These are phyloP conservation scores for Magnolia sinica DNA, from an alignment of 164 flowering plant species.

Conservation along the genomic window DNA sequence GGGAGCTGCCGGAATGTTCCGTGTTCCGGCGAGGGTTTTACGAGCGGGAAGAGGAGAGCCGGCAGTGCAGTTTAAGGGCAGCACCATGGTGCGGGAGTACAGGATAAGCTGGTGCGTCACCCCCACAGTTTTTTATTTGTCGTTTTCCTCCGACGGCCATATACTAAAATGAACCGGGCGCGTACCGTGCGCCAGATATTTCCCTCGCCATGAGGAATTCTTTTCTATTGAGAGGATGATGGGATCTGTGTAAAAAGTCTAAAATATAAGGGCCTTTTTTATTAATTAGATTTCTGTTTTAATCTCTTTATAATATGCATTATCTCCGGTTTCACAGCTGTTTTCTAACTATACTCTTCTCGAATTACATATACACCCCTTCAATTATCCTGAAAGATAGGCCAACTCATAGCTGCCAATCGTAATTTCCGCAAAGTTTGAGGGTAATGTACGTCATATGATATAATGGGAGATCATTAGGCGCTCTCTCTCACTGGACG, in stretches of 20 bases:
- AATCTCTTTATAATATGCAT: no score
- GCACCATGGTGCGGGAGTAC: constrained; percentile 45
- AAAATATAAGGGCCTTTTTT: neutral
- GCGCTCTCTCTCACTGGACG: no score
- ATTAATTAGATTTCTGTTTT: no score
- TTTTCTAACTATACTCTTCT: no score
- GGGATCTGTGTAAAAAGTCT: constrained; percentile 21
- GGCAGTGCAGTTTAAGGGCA: constrained; percentile 26
- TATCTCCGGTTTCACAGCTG: no score
- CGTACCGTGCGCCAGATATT: constrained; percentile 24
- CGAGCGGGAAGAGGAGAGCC: constrained; percentile 28
- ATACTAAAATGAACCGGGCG: constrained; percentile 23
- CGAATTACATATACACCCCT: no score
- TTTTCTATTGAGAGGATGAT: neutral
- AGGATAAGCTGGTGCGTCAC: constrained; percentile 14
- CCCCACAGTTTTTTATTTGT: neutral
- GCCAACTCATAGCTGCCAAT: no score
- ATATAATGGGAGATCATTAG: no score
- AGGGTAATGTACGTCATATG: no score
- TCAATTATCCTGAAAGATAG: no score
- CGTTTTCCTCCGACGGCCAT: neutral
- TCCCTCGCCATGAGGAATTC: neutral
- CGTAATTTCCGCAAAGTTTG: no score
- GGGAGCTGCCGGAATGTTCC: constrained; percentile 88
- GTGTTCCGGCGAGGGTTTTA: constrained; percentile 44